phyloP scores from a whole-genome alignment of 352 stramenopile species.

The Globisporangium iwayamae region DNA sequence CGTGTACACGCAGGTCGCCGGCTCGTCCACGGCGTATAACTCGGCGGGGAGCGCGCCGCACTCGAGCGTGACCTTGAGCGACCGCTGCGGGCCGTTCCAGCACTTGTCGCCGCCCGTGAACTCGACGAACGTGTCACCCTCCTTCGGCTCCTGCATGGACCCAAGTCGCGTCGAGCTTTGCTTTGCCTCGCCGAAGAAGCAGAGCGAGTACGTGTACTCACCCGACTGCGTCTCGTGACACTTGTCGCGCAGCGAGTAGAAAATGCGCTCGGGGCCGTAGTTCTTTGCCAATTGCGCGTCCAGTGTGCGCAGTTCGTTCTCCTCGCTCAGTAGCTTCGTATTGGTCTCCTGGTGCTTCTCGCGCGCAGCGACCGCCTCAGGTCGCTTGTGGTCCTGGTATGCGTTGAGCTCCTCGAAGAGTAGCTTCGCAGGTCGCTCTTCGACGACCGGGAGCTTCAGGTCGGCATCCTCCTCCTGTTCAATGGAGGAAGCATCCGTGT shows the following conservation, averaged over 20 bases:
- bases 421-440: conserved; percentile 52
- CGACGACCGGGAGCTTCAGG: conserved; percentile 41
- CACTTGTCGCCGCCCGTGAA: conserved; percentile 77
- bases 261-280: conserved; percentile 61
- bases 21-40: conserved; percentile 77
- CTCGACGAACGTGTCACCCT: conserved; percentile 21
- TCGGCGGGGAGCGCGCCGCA: conserved; percentile 62
- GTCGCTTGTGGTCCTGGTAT: conserved; percentile 40
- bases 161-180: conserved; percentile 81
- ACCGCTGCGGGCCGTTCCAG: conserved; percentile 86
- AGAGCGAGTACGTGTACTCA: conserved; percentile 87
- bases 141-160: conserved; percentile 43
- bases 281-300: conserved; percentile 40
- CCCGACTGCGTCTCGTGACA: conserved; percentile 66
- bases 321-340: conserved; percentile 29
- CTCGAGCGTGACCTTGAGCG: conserved; percentile 67
- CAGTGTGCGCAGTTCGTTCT: conserved; percentile 30
- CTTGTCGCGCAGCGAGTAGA: conserved; percentile 65
- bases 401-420: conserved; percentile 51
- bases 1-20: conserved; percentile 82
- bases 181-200: conserved; percentile 79
- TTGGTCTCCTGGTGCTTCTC: conserved; percentile 41
- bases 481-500: neutral
- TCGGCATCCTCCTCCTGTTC: conserved; percentile 36
- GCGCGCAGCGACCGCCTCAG: conserved; percentile 40